Base-by-base conservation (phyloP, 1,139 yeast genomes). In the Yarrowia galli region DNA sequence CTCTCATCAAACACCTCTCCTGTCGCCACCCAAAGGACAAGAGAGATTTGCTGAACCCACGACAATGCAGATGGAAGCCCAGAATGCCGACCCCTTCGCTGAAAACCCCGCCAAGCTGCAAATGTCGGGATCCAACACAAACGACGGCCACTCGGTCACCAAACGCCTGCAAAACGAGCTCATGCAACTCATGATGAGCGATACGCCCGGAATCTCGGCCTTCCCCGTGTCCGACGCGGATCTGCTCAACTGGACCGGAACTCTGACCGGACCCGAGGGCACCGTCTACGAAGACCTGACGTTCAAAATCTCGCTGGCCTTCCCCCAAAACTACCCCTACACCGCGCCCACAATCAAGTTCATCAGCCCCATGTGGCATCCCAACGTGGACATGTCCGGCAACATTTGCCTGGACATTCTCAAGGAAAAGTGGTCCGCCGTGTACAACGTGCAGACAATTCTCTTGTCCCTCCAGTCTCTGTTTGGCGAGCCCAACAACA, bases 391-490 rank as follows among this genome's bases (percentile, higher is more conserved):
- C 74, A 82, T 85, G 79, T 80, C 84, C 70, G 92, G 92, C 58
- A 85, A 86, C 75, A 85, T 85, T 71, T 84, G 87, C 74, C 75
- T 84, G 61, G 87, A 84, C 73, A 84, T 84, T 69, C 77, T 80
- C 70, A 79, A 80, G 73, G 90, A 87, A 70, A 87, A 86, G 74
- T 88, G 92, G 92, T 85, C 89, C 20, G 91, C 91, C 4, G 88
- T 87, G 18, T 83, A 86, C 73, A 87, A 87, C 65, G 87, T 87
- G 15, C 87, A 86, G 71, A 85, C 88, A 28, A 85, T 87, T 66
- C 76, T 87, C 69, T 78, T 87, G 67, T 84, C 88, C 4, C 78
- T 87, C 70, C 89, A 87, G 74, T 83, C 88, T 4, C 76, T 87
- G 71, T 79, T 87, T 67, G 85, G 82, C 20, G 87, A 84, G 73